Evolutionary conservation across 2,329 filamentous ascomycete genomes (phyloP).

Genomic region (Dactylellina haptotyla): DNA sequence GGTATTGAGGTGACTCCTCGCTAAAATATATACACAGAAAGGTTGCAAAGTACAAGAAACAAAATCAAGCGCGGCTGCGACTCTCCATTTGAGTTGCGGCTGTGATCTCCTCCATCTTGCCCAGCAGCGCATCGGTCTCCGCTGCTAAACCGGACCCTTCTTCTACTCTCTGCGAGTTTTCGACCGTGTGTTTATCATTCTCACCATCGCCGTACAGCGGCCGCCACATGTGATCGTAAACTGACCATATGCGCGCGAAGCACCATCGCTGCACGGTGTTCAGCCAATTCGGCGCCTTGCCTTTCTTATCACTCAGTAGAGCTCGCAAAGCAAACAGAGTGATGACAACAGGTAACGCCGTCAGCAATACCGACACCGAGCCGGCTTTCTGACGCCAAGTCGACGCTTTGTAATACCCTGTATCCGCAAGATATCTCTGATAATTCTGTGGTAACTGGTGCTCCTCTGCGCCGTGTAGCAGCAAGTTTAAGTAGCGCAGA

Average conservation of each 20-base stretch:
- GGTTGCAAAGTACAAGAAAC: background rate
- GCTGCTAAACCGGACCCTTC: background rate
- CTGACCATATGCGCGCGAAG: conserved; percentile 71
- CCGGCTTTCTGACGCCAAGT: conserved; percentile 74
- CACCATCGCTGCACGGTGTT: conserved; percentile 65
- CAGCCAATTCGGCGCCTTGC: conserved; percentile 76
- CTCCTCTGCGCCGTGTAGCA: conserved; percentile 80
- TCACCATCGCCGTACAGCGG: conserved; percentile 86
- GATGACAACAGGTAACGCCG: conserved; percentile 71
- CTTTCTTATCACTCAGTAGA: conserved; percentile 72
- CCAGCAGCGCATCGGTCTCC: conserved; percentile 24
- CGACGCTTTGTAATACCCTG: conserved; percentile 72
- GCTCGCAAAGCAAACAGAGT: conserved; percentile 66
- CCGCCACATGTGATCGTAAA: conserved; percentile 73
- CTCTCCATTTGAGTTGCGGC: background rate
- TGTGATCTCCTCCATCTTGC: conserved; percentile 16
- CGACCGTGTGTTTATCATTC: conserved; percentile 59
- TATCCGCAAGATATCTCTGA: conserved; percentile 73
- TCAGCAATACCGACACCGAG: conserved; percentile 69
- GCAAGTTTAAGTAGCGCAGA: conserved; percentile 80
- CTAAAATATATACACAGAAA: too few relatives aligned
- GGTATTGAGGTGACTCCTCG: too few relatives aligned
- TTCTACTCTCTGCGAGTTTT: conserved; percentile 6
- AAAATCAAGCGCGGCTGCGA: conserved; percentile 20
- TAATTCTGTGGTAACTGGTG: conserved; percentile 83